A percentile compares a stretch with the other conserved stretches of the same genome.
Conservation (phyloP, 306 rosid species). For the Trifolium repens region DNA sequence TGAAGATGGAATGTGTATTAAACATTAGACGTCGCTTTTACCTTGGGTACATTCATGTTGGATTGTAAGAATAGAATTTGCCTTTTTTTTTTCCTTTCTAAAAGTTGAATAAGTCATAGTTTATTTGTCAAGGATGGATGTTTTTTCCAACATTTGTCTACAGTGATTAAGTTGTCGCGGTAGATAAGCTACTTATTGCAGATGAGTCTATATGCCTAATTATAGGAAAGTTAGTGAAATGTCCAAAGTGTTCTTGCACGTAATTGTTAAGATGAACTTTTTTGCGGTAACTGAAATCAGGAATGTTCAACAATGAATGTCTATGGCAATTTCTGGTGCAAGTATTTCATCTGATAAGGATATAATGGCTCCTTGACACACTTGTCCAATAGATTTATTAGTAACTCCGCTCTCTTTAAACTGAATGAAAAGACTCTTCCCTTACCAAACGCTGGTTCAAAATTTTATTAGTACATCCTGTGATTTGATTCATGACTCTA, state of each 20-base stretch:
- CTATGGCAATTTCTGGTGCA: too few species aligned
- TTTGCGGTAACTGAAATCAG: too few species aligned
- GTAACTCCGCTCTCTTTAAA: slow-evolving; percentile 78
- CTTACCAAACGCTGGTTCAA: slow-evolving; percentile 67
- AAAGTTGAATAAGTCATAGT: not conserved
- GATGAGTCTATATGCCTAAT: too few species aligned
- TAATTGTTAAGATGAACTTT: too few species aligned
- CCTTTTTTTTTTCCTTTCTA: slow-evolving; percentile 10
- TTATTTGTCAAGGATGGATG: not conserved
- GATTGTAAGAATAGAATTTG: slow-evolving; percentile 34
- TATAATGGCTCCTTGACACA: too few species aligned
- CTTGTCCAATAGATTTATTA: slow-evolving; percentile 69
- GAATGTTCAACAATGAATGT: too few species aligned
- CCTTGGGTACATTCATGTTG: slow-evolving; percentile 19
- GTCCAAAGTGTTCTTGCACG: too few species aligned
- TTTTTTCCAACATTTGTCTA: not conserved
- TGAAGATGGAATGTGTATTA: slow-evolving; percentile 40
- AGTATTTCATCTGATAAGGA: too few species aligned
- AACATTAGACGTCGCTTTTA: slow-evolving; percentile 37
- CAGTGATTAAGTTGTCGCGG: not conserved
- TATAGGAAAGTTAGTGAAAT: too few species aligned
- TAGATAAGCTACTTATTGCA: not conserved
- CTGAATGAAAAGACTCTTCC: slow-evolving; percentile 81
- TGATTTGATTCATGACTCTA: too few species aligned
- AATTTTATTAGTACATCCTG: slow-evolving; percentile 14